These are phyloP conservation scores for Boletus hoseneyae DNA, from an alignment of 1,284 basidiomycete species.

Conservation along the genomic window DNA sequence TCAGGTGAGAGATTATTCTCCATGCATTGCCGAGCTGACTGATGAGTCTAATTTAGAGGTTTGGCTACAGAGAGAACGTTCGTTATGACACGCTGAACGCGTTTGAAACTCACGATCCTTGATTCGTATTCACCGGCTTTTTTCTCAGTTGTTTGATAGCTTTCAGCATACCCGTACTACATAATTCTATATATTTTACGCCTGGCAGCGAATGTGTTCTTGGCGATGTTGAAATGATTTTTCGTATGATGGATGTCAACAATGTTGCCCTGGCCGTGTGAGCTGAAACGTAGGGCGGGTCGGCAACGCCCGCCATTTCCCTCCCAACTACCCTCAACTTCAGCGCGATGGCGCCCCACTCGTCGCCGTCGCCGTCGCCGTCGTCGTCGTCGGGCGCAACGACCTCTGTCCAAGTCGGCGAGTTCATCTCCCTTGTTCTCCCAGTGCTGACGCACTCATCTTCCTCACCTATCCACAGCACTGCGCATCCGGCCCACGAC, in stretches of 20 bases:
- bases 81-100: constrained; percentile 26
- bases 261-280: constrained; percentile 22
- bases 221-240: constrained; percentile 8
- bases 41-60: constrained; percentile 11
- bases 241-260: neutral
- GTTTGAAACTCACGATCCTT: constrained; percentile 32
- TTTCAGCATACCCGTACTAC: constrained; percentile 36
- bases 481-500: constrained; percentile 91
- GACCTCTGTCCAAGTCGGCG: constrained; percentile 85
- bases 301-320: constrained; percentile 31
- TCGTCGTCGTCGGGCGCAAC: constrained; percentile 57
- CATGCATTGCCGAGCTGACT: constrained; percentile 11
- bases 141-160: constrained; percentile 17
- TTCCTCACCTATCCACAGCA: constrained; percentile 46
- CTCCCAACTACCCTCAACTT: constrained; percentile 23
- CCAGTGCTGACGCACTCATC: neutral
- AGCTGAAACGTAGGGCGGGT: constrained; percentile 21
- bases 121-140: constrained; percentile 7
- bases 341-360: constrained; percentile 61
- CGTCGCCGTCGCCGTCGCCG: constrained; percentile 44
- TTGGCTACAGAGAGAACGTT: constrained; percentile 18
- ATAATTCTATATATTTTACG: constrained; percentile 31
- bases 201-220: constrained; percentile 8
- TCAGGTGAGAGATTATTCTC: constrained; percentile 14
- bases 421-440: constrained; percentile 34